Conservation (phyloP, 192 early-diverging fungal species). For the Coemansia sp. region DNA sequence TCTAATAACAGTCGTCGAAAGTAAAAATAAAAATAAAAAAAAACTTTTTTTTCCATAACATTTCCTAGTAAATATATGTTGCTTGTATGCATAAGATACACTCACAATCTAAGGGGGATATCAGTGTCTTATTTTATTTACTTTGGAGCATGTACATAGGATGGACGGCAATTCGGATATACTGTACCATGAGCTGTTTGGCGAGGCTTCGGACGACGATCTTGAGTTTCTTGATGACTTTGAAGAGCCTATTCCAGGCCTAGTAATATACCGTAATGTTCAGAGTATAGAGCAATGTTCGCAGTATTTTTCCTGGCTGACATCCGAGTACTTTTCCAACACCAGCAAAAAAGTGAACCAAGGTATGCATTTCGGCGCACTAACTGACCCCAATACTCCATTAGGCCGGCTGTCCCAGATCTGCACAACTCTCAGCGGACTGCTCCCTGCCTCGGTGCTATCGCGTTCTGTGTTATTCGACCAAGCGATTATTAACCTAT, state of each 20-base stretch:
- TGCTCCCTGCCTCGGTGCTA: constrained; percentile 5
- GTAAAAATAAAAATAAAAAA: background rate
- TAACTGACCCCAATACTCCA: constrained; percentile 14
- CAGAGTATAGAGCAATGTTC: constrained; percentile 1
- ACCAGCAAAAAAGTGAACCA: constrained; percentile 27
- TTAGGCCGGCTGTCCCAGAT: constrained; percentile 16
- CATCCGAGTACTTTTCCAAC: constrained; percentile 27
- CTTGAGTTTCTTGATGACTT: background rate
- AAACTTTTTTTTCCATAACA: background rate
- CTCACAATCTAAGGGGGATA: background rate
- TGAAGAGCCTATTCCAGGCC: constrained; percentile 22
- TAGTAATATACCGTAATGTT: constrained; percentile 14
- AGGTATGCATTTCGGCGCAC: constrained; percentile 45
- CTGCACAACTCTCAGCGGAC: background rate
- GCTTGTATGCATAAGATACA: background rate
- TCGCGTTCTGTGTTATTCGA: constrained; percentile 29
- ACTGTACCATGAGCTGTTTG: constrained; percentile 29
- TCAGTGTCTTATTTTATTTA: background rate
- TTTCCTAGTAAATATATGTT: background rate
- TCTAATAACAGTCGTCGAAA: background rate
- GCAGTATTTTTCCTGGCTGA: constrained; percentile 36
- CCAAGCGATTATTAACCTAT: constrained; percentile 60
- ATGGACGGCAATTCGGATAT: background rate
- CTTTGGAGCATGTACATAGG: background rate
- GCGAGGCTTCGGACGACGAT: background rate